Evolutionary conservation across 75 land plant genomes (phyloP).

Genomic region (Gnetum montanum): DNA sequence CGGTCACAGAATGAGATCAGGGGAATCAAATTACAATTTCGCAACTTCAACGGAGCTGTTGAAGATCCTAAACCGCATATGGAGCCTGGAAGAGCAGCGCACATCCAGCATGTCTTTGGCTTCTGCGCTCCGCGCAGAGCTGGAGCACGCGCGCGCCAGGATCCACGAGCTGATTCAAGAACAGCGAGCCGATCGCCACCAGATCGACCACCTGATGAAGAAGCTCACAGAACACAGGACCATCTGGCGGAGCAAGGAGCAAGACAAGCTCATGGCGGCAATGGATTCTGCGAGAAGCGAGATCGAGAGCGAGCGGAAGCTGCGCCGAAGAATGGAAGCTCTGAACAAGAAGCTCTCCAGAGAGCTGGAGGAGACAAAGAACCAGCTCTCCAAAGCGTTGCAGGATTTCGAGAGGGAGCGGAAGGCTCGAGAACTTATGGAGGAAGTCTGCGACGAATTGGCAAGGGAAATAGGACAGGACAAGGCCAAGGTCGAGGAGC

Average conservation of each 20-base stretch:
- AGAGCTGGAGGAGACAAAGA: constrained; percentile 59
- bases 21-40: constrained; percentile 26
- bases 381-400: constrained; percentile 28
- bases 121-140: constrained; percentile 39
- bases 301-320: constrained; percentile 55
- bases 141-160: constrained; percentile 46
- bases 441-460: constrained; percentile 74
- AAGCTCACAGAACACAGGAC: constrained; percentile 42
- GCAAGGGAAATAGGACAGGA: constrained; percentile 74
- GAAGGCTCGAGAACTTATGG: constrained; percentile 63
- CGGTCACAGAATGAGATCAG: constrained; percentile 21
- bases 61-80: constrained; percentile 45
- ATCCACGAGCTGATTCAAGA: constrained; percentile 38
- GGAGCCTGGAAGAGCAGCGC: constrained; percentile 48
- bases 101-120: constrained; percentile 32
- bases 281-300: constrained; percentile 39
- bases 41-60: constrained; percentile 52
- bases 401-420: constrained; percentile 69
- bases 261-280: constrained; percentile 30
- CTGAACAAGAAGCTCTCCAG: constrained; percentile 45
- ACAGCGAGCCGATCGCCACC: constrained; percentile 24
- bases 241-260: constrained; percentile 38
- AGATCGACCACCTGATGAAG: constrained; percentile 33
- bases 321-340: constrained; percentile 47
- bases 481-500: constrained; percentile 58